phyloP scores from a whole-genome alignment of 1,139 yeast species.

The Meyerozyma elateridarum region DNA sequence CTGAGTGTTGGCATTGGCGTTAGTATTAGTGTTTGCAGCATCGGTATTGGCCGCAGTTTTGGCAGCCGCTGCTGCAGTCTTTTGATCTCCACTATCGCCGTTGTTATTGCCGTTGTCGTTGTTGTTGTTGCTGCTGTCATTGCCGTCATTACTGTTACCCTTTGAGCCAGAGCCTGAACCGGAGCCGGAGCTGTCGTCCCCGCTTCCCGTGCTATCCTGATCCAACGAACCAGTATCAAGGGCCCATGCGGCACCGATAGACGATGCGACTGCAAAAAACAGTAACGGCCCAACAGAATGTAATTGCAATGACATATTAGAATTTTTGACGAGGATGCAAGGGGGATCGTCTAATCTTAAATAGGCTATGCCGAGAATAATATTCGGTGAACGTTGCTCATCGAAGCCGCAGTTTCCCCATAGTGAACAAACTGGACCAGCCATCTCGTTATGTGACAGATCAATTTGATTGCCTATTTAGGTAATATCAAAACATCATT shows the following conservation, averaged over 20 bases:
- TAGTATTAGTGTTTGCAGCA: slow-evolving; percentile 5
- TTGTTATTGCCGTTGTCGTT: slow-evolving; percentile 4
- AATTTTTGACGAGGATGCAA: no score
- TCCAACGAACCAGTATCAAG: slow-evolving; percentile 2
- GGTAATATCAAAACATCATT: not conserved
- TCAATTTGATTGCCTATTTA: not conserved
- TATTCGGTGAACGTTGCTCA: no score
- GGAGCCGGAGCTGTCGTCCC: no score
- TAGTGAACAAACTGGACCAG: no score
- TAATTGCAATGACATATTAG: not conserved
- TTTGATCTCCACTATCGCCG: slow-evolving; percentile 3
- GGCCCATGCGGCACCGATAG: not conserved
- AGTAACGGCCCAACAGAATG: not conserved
- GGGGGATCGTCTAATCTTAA: no score
- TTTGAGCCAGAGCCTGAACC: not conserved
- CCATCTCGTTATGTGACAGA: slow-evolving; percentile 3
- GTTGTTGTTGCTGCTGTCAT: not conserved
- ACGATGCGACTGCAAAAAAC: slow-evolving; percentile 1
- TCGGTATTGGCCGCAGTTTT: slow-evolving; percentile 2
- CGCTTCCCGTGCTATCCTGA: no score
- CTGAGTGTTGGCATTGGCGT: slow-evolving; percentile 6
- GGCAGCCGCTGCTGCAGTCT: slow-evolving; percentile 4
- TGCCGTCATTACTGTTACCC: not conserved
- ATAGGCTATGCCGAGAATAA: no score
- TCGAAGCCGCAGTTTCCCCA: no score